Percentiles rank a stretch among this genome's conserved stretches.
phyloP scores from a whole-genome alignment of 257 asterid genomes.

The Echites panduratus region DNA sequence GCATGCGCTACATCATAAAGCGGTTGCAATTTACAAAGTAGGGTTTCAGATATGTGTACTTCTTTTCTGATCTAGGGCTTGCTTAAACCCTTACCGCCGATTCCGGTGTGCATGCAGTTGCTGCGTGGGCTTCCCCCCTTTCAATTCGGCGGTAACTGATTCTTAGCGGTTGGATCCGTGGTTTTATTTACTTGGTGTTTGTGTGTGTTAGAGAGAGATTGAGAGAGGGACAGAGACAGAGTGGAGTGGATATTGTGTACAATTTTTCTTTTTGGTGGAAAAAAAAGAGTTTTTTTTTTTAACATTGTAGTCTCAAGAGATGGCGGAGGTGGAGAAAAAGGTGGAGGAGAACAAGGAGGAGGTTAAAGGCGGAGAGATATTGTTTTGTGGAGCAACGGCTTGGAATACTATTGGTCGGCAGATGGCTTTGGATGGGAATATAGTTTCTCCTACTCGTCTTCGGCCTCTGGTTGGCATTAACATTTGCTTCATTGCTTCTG shows the following conservation, averaged over 20 bases:
- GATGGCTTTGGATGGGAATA: slow-evolving; percentile 56
- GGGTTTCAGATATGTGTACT: slow-evolving; percentile 33
- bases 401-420: slow-evolving; percentile 95
- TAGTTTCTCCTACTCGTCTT: slow-evolving; percentile 78
- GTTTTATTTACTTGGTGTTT: not conserved
- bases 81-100: slow-evolving; percentile 30
- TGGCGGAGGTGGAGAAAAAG: slow-evolving; percentile 57
- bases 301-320: slow-evolving; percentile 45
- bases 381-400: slow-evolving; percentile 80
- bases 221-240: not conserved
- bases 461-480: slow-evolving; percentile 76
- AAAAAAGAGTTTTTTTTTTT: slow-evolving; percentile 1
- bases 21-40: slow-evolving; percentile 6
- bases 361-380: slow-evolving; percentile 73
- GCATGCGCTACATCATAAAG: not conserved
- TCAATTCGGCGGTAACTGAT: not conserved
- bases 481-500: slow-evolving; percentile 79
- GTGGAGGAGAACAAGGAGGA: slow-evolving; percentile 23
- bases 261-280: not conserved
- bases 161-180: slow-evolving; percentile 25
- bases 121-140: slow-evolving; percentile 1
- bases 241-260: not conserved
- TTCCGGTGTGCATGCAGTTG: slow-evolving; percentile 17
- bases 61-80: slow-evolving; percentile 25
- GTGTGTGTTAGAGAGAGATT: not conserved